Base-by-base conservation (phyloP, 2,329 filamentous ascomycete species). In the Trichoderma pleuroti region DNA sequence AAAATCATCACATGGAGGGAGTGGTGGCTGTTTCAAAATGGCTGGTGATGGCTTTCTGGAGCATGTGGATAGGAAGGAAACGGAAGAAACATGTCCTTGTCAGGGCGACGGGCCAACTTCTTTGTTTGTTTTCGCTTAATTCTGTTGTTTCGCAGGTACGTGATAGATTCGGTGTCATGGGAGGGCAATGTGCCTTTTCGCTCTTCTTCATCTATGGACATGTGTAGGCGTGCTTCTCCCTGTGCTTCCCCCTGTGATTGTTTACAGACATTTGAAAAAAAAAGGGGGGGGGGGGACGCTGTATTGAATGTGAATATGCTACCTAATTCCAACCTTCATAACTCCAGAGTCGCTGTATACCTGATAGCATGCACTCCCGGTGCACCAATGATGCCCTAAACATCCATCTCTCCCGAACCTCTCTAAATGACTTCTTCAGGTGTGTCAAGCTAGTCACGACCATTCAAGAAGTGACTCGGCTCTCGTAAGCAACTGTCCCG, bases 101-200 rank as follows among this genome's bases (percentile, higher is more conserved):
- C n/a, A 36, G 42, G 46, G 30, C 72, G 72, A 73, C 73, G 74
- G 74, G 73, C 74, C 76, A 7, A 46, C 49, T 63, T 49, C 61
- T 66, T 36, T 54, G 11, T 61, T 61, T 60, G 73, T 71, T 75
- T 75, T 74, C 75, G 77, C 52, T 75, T 75, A 46, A 74, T 75
- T 74, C 72, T 74, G 72, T 76, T 75, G 76, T n/a, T 52, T 77
- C 75, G 73, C 76, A 77, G 75, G 75, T 77, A 75, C 74, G 76
- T 77, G 75, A 80, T 80, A 80, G 79, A 80, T 72, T 75, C 71
- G 74, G 63, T 62, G 59, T 46, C 59, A 54, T 30, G 11, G 30
- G 46, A 56, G 32, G 32, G 24, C 32, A 10, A 34, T 63, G 59
- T 42, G 39, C 46, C 21, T 39, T 18, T 26, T 46, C 4, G 32